Evolutionary conservation across 2,329 filamentous ascomycete species (phyloP).

Genomic region (Fusarium napiforme): DNA sequence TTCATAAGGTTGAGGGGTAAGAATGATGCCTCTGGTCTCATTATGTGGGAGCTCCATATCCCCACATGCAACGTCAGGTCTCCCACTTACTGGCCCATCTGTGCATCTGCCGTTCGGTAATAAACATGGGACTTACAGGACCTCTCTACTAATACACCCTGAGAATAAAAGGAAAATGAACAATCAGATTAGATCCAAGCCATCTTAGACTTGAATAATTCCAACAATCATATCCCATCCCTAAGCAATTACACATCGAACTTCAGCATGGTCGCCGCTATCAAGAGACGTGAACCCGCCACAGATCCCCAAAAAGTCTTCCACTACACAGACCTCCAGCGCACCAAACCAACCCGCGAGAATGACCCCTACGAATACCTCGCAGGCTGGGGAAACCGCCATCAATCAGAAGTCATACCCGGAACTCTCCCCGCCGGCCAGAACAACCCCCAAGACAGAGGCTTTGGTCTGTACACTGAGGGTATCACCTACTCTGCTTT

Average conservation of each 20-base stretch:
- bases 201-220: too few species aligned
- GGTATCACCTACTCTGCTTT: slow-evolving; percentile 31
- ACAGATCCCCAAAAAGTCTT: slow-evolving; percentile 22
- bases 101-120: neutral
- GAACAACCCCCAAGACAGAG: slow-evolving; percentile 23
- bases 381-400: slow-evolving; percentile 16
- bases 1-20: neutral
- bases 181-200: neutral
- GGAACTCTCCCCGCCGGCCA: slow-evolving; percentile 8
- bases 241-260: rapidly evolving
- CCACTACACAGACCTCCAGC: slow-evolving; percentile 27
- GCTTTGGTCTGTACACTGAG: slow-evolving; percentile 25
- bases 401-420: slow-evolving; percentile 26
- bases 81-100: neutral
- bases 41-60: neutral
- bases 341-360: slow-evolving; percentile 16
- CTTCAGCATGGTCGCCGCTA: neutral
- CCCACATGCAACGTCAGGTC: neutral
- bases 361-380: slow-evolving; percentile 29
- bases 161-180: neutral
- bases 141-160: neutral
- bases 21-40: neutral
- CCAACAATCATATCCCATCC: neutral
- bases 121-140: neutral
- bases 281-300: neutral